phyloP scores from a whole-genome alignment of 148 eudicot species.

The Vaccinium myrtillus region DNA sequence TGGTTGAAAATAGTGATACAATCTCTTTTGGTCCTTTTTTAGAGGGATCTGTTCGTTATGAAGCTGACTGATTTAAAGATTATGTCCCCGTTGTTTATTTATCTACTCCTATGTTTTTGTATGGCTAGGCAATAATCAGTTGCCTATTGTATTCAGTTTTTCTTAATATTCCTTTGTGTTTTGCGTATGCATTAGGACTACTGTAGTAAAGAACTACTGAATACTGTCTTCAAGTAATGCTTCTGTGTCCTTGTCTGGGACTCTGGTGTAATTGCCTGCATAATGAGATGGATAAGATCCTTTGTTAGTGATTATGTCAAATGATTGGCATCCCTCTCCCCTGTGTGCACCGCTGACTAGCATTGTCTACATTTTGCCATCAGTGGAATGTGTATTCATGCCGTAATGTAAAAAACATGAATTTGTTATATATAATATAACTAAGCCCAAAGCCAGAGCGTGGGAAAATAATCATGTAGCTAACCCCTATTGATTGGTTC shows the following conservation, averaged over 20 bases:
- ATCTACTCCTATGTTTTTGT: neutral
- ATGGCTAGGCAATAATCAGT: neutral
- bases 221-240: neutral
- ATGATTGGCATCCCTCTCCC: neutral
- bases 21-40: neutral
- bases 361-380: neutral
- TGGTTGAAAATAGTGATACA: neutral
- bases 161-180: neutral
- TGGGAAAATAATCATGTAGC: neutral
- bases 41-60: neutral
- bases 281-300: neutral
- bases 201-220: neutral
- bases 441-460: neutral
- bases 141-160: neutral
- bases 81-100: neutral
- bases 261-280: neutral
- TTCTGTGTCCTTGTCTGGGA: neutral
- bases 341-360: neutral
- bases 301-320: neutral
- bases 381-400: neutral
- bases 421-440: neutral
- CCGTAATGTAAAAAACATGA: neutral
- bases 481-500: neutral
- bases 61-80: neutral
- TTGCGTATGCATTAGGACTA: neutral